phyloP scores from a whole-genome alignment of 2,329 filamentous ascomycete genomes.

The Fusarium burgessii region DNA sequence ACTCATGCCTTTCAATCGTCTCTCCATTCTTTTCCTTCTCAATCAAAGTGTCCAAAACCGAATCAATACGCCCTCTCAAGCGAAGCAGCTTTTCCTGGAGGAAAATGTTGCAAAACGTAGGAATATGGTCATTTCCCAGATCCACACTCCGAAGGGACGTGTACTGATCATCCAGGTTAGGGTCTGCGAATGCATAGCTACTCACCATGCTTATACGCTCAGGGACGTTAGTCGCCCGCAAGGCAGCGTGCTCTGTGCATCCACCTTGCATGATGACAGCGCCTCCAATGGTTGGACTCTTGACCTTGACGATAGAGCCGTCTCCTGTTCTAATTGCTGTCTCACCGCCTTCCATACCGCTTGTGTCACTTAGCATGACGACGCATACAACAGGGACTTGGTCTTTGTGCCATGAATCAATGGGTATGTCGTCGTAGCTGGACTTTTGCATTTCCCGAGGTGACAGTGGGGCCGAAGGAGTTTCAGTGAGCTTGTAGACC shows the following conservation, averaged over 20 bases:
- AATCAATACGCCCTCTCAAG: background rate
- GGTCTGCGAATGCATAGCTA: background rate
- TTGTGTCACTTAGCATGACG: slow-evolving; percentile 33
- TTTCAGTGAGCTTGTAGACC: slow-evolving; percentile 1
- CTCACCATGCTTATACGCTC: slow-evolving; percentile 5
- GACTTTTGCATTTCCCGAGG: background rate
- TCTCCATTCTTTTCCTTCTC: background rate
- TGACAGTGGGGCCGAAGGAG: background rate
- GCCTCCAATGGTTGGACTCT: background rate
- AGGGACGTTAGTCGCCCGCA: background rate
- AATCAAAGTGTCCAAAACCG: background rate
- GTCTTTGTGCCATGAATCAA: slow-evolving; percentile 33
- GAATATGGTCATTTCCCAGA: background rate
- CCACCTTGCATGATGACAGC: slow-evolving; percentile 6
- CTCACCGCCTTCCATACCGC: slow-evolving; percentile 29
- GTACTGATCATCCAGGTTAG: slow-evolving; percentile 3
- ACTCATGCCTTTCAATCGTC: background rate
- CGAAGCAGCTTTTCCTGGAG: background rate
- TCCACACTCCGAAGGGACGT: slow-evolving; percentile 3
- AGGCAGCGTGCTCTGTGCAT: background rate
- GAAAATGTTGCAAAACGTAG: background rate
- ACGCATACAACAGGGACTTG: slow-evolving; percentile 25
- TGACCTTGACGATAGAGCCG: background rate
- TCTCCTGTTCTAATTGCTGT: slow-evolving; percentile 17
- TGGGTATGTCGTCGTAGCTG: background rate